These are phyloP conservation scores for Lachnellula occidentalis DNA, from an alignment of 2,329 filamentous ascomycete species.

Conservation along the genomic window DNA sequence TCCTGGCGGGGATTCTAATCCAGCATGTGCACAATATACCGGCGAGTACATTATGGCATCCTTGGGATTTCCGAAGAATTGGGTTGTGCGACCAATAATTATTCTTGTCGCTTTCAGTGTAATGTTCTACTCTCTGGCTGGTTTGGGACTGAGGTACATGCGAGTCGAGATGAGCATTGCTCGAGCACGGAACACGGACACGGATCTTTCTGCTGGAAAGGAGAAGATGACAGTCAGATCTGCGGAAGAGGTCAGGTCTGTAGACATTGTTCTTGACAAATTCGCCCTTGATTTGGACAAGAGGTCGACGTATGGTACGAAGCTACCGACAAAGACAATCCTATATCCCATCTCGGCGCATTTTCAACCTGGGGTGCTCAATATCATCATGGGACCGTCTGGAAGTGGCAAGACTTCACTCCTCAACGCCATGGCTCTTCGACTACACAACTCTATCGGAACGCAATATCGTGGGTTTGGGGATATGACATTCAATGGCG, in stretches of 20 bases:
- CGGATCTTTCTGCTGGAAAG: constrained; percentile 63
- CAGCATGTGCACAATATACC: constrained; percentile 62
- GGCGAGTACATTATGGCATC: constrained; percentile 64
- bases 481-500: constrained; percentile 63
- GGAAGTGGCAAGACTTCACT: constrained; percentile 73
- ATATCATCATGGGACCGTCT: constrained; percentile 76
- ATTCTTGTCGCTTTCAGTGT: constrained; percentile 56
- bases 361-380: constrained; percentile 63
- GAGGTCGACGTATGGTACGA: constrained; percentile 46
- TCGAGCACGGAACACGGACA: constrained; percentile 50
- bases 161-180: constrained; percentile 66
- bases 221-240: constrained; percentile 58
- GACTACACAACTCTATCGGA: constrained; percentile 55
- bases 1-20: constrained; percentile 55
- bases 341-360: constrained; percentile 60
- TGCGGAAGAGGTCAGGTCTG: constrained; percentile 48
- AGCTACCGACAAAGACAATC: constrained; percentile 51
- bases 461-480: constrained; percentile 60
- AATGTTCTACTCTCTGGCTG: constrained; percentile 57
- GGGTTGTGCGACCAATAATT: constrained; percentile 62
- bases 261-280: constrained; percentile 59
- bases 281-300: constrained; percentile 64
- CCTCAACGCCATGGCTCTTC: constrained; percentile 65
- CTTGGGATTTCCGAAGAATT: constrained; percentile 61
- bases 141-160: constrained; percentile 56